Conservation (phyloP, 2,329 filamentous ascomycete genomes). For the Grosmannia penicillata region DNA sequence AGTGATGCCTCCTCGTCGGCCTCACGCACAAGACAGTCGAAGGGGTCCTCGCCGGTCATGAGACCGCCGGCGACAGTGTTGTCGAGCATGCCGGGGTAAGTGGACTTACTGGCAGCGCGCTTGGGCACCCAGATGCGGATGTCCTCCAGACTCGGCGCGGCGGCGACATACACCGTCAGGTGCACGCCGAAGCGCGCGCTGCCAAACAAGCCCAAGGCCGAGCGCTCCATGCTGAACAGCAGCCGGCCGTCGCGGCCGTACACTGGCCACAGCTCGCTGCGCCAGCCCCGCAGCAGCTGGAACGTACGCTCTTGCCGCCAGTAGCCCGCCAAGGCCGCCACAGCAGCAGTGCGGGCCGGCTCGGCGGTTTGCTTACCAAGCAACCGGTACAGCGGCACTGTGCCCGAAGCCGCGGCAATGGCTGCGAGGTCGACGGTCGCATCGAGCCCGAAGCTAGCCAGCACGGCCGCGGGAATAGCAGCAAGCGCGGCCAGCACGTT, state of each 20-base stretch:
- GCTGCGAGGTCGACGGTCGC: constrained; percentile 14
- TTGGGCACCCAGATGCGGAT: constrained; percentile 76
- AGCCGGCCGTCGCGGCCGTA: constrained; percentile 46
- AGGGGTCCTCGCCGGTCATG: constrained; percentile 62
- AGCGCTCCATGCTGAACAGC: constrained; percentile 64
- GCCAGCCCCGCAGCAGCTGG: constrained; percentile 61
- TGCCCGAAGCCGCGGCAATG: constrained; percentile 26
- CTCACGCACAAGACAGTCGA: constrained; percentile 74
- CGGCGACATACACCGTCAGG: constrained; percentile 54
- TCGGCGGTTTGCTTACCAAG: constrained; percentile 40
- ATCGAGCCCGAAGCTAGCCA: constrained; percentile 43
- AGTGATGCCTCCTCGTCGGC: constrained; percentile 80
- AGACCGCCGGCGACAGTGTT: constrained; percentile 84
- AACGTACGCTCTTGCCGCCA: constrained; percentile 63
- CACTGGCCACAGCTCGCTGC: constrained; percentile 66
- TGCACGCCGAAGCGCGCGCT: constrained; percentile 68
- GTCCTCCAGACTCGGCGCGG: constrained; percentile 26
- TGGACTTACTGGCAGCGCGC: constrained; percentile 63
- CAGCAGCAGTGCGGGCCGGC: constrained; percentile 42
- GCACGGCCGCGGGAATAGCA: constrained; percentile 38
- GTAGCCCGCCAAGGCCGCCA: constrained; percentile 42
- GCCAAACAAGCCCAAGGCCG: constrained; percentile 59
- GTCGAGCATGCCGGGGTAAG: constrained; percentile 84
- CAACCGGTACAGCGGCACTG: constrained; percentile 49
- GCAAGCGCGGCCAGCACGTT: constrained; percentile 33